Base-by-base conservation (phyloP, 495 filamentous ascomycete species). In the Penicillium canariense region DNA sequence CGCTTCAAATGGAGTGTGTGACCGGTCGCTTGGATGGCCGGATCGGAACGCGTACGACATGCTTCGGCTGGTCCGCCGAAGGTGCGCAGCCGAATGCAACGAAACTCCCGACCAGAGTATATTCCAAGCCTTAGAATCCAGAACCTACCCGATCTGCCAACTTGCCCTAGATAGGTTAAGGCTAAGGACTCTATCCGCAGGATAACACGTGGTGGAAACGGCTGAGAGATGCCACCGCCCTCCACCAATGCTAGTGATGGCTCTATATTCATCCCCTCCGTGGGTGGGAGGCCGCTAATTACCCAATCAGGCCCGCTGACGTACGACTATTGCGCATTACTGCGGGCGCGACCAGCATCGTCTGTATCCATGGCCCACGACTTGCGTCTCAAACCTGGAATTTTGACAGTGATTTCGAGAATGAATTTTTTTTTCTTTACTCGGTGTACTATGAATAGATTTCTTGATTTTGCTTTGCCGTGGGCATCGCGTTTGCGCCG, bases 281-380 rank as follows among this genome's bases (percentile, higher is more conserved):
- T 28, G 4, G n/a, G 14, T 28, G 23, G 36, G 39, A n/a, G 4
- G 23, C 23, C 26, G 42, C 23, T 26, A 45, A 23, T 22, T 40
- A 23, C 36, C 36, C 36, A 20, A 40, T 40, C 36, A 20, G 23
- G 42, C 42, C 42, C 42, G 42, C 23, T 45, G 42, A 45, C 42
- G 42, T 45, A 45, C 42, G 12, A 26, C 42, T 3, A 45, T 45
- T 45, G 23, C 42, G 42, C 42, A 32, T 6, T 12, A 12, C 30
- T 12, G 30, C 30, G 30, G 30, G 30, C 30, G 30, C 6, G 30
- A 32, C 30, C 12, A 32, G 12, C 6, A 45, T n/a, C 42, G n/a
- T 22, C 22, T 45, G 27, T 28, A 28, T 45, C 42, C 42, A 28
- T 18, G n/a, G 42, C 42, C 42, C 42, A 45, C 23, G 42, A 28